phyloP scores from a whole-genome alignment of 1,139 yeast genomes.

The Kazachstania sp. region DNA sequence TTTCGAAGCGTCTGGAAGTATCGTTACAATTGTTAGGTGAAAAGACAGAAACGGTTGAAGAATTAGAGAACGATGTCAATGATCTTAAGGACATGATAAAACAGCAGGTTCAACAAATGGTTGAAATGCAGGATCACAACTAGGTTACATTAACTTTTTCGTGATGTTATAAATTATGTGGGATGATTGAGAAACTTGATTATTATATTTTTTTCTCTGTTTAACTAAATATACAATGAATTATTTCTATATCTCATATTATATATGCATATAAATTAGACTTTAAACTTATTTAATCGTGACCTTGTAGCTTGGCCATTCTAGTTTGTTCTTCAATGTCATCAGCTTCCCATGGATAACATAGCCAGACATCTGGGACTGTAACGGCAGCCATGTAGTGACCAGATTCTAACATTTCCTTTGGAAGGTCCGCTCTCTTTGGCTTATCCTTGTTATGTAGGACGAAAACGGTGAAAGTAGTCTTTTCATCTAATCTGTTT shows the following conservation, averaged over 20 bases:
- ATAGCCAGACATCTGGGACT: constrained; percentile 52
- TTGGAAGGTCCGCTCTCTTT: constrained; percentile 46
- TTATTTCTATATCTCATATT: neutral
- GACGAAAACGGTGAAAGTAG: constrained; percentile 49
- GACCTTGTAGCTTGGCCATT: constrained; percentile 65
- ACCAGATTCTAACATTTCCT: constrained; percentile 39
- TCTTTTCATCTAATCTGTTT: constrained; percentile 32
- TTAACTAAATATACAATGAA: neutral
- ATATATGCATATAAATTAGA: neutral
- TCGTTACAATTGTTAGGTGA: constrained; percentile 78
- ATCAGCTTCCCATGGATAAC: constrained; percentile 60
- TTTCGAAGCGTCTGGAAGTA: constrained; percentile 43
- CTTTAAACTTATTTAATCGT: constrained; percentile 23
- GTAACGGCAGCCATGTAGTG: constrained; percentile 46
- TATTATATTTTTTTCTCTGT: neutral
- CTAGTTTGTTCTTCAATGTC: constrained; percentile 80
- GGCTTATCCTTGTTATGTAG: constrained; percentile 51
- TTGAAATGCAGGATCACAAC: constrained; percentile 48
- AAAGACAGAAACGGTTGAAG: constrained; percentile 78
- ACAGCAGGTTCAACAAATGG: constrained; percentile 79
- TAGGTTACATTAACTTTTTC: neutral
- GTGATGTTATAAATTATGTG: no score
- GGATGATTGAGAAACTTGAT: neutral
- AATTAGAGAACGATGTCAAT: constrained; percentile 75
- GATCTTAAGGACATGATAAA: constrained; percentile 79